Base-by-base conservation (phyloP, 768 basidiomycete genomes). In the Tylopilus felleus region DNA sequence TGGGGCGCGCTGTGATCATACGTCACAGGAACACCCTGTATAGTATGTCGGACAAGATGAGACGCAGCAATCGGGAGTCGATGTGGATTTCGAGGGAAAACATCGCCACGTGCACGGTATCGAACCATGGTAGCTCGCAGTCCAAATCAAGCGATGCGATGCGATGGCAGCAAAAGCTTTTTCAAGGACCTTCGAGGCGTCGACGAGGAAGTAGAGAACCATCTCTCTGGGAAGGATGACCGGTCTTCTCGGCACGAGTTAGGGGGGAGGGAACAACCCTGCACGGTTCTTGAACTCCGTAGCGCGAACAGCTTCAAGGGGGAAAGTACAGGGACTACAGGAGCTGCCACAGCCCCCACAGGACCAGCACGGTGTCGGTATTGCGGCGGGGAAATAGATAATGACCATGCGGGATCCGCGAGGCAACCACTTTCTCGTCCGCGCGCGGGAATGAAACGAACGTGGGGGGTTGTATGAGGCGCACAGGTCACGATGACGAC, bases 381-480 rank as follows among this genome's bases (percentile, higher is more conserved):
- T 55, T 60, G 54, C 56, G 60, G 58, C 56, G 38, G 25, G 38
- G 31, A 36, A 23, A 33, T 29, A 64, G 56, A 62, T 58, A 60
- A 21, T 14, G 56, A 52, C 66, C 66, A 68, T 62, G 66, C 65
- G 59, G 56, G 55, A 49, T 60, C 65, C 66, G 65, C 65, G 60
- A 68, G 66, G 66, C 66, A 54, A 16, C 49, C 31, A 42, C 21
- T 35, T 51, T 56, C 49, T 50, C 57, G 50, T 47, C 57, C 54
- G 25, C 47, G 59, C 60, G 62, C 66, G 67, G 66, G 67, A 67
- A 69, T 64, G 64, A 67, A 64, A 51, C 56, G 55, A 66, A 42
- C 61, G 58, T 61, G 61, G 58, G 12, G 3, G 29, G 28, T 33
- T 23, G 17, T 49, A 48, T 27, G 51, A 49, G 31, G 47, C 62